Base-by-base conservation (phyloP, 2,329 filamentous ascomycete genomes). In the Aspergillus latus region DNA sequence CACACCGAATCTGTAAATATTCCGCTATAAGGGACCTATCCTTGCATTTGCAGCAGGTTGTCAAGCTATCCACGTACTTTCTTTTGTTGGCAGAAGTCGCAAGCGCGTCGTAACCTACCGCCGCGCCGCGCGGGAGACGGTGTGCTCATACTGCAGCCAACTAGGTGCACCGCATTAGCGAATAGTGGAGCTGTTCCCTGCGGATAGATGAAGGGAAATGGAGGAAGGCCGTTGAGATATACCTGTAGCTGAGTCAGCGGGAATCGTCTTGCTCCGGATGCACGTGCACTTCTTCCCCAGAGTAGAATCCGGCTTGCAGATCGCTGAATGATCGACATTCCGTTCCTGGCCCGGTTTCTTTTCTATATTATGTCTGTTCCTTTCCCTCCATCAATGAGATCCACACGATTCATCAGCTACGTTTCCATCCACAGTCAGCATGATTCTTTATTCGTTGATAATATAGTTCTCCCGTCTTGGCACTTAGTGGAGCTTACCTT, bases 1-100 rank as follows among this genome's bases (percentile, higher is more conserved):
- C 63, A 53, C 66, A 68, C 34, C 64, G 63, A 30, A 68, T 68
- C 66, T 68, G 44, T 46, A 13, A 11, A 39, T 9, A 13, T n/a
- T 21, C 15, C 16, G n/a, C n/a, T 1, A 15, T 42, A 7, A 52
- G 36, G 7, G 7, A 13, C 10, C n/a, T 11, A 13, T 37, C 34
- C 8, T 37, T 4, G 47, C 32, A 15, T 6, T 42, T 13, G 10
- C 29, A 26, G 9, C 16, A 11, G 15, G 13, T 11, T 28, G 40
- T 28, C 29, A 43, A 16, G 21, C 15, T n/a, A 28, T 8, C 16
- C 11, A 44, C 46, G 16, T 57, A 66, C 64, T 59, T 64, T 66
- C 44, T 56, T 54, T 11, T 58, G 49, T 10, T 63, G 62, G 40
- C 64, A 66, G 45, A 66, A 45, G 57, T 66, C 61, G 36, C 64